Percentiles rank a stretch among this genome's conserved stretches.
phyloP scores from a whole-genome alignment of 2,329 filamentous ascomycete species.

The Didymella pomorum region DNA sequence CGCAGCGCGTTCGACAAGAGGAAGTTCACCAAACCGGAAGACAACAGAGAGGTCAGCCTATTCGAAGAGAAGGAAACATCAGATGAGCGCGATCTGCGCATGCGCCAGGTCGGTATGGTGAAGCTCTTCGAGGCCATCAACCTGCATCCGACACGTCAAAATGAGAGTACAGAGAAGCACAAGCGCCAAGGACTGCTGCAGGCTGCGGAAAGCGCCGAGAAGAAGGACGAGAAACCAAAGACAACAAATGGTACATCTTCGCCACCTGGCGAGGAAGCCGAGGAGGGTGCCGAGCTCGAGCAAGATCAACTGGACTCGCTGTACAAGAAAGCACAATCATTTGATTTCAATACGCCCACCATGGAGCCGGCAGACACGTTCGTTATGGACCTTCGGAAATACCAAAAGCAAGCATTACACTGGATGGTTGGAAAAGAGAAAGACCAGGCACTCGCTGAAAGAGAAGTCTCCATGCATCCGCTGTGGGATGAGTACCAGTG shows the following conservation, averaged over 20 bases:
- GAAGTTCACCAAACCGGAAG: constrained; percentile 68
- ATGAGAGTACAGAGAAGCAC: constrained; percentile 76
- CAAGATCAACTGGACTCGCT: constrained; percentile 93
- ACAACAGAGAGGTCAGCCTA: constrained; percentile 74
- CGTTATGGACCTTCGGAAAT: constrained; percentile 82
- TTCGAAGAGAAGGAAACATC: constrained; percentile 86
- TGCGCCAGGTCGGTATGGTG: constrained; percentile 87
- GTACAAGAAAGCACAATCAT: constrained; percentile 95
- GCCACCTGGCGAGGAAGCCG: constrained; percentile 68
- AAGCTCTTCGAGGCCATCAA: constrained; percentile 90
- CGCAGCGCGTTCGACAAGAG: constrained; percentile 74
- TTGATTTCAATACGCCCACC: constrained; percentile 91
- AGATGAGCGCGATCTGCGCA: constrained; percentile 82
- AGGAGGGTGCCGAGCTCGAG: constrained; percentile 90
- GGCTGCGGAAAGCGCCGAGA: constrained; percentile 87
- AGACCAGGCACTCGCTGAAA: constrained; percentile 71
- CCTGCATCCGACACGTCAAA: constrained; percentile 76
- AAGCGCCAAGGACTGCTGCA: constrained; percentile 84
- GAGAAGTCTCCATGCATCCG: constrained; percentile 89
- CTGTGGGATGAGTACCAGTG: constrained; percentile 96
- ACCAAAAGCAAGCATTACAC: constrained; percentile 92
- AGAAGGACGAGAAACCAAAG: constrained; percentile 59
- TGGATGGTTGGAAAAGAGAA: constrained; percentile 98
- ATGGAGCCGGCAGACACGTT: constrained; percentile 85
- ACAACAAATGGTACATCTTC: constrained; percentile 57